Percentiles rank a stretch among this genome's conserved stretches.
Conservation (phyloP, 305 asterid genomes). For the Solanum hybrid region DNA sequence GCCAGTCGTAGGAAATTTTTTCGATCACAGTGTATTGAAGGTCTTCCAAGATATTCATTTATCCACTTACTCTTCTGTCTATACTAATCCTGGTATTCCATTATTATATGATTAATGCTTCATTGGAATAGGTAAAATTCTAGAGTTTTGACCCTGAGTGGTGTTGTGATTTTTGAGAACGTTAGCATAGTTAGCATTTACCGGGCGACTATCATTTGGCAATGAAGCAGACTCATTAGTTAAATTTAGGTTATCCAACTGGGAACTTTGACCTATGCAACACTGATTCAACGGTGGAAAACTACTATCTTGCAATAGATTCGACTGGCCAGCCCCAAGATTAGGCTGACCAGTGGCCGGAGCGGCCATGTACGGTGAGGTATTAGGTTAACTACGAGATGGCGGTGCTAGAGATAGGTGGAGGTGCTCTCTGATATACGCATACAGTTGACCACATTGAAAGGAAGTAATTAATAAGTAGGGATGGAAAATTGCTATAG, state of each 20-base stretch:
- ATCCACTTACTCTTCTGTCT: not conserved
- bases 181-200: not conserved
- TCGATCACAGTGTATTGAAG: not conserved
- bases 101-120: not conserved
- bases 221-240: not conserved
- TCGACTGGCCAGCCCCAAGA: not conserved
- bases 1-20: not conserved
- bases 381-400: not conserved
- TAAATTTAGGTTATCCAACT: not conserved
- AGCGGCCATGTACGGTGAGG: not conserved
- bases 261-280: not conserved
- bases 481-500: not conserved
- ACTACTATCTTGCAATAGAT: not conserved
- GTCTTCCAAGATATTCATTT: not conserved
- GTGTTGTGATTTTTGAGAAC: not conserved
- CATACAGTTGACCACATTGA: not conserved
- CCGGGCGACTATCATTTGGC: not conserved
- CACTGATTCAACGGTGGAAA: not conserved
- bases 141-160: not conserved
- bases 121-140: not conserved
- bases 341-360: not conserved
- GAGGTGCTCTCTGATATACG: not conserved
- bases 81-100: too few species aligned
- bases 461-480: not conserved
- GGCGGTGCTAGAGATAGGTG: not conserved